phyloP scores from a whole-genome alignment of 257 asterid species.

The Capsicum chinense region DNA sequence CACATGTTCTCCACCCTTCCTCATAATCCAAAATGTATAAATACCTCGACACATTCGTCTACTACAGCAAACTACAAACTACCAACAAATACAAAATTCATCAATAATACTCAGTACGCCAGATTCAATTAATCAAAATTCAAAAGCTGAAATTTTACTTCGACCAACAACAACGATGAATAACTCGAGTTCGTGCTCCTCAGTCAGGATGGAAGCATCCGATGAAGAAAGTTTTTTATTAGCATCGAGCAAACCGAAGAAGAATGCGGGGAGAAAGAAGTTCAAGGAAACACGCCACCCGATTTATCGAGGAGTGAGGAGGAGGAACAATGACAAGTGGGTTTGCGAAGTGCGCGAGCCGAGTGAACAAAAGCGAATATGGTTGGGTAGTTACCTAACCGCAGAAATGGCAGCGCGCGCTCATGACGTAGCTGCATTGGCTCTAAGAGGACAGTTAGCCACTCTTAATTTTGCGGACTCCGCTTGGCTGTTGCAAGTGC shows the following conservation, averaged over 20 bases:
- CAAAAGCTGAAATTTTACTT: background rate
- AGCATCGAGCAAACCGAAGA: slow-evolving; percentile 39
- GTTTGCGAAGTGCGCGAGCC: slow-evolving; percentile 65
- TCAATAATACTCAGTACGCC: no score
- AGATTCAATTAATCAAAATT: background rate
- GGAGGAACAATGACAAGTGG: slow-evolving; percentile 43
- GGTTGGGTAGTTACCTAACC: slow-evolving; percentile 74
- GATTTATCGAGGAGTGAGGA: slow-evolving; percentile 41
- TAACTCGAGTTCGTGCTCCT: background rate
- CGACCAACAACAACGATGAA: background rate
- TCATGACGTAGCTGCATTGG: slow-evolving; percentile 72
- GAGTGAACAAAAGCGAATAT: slow-evolving; percentile 53
- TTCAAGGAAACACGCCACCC: slow-evolving; percentile 49
- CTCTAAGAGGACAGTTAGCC: slow-evolving; percentile 56
- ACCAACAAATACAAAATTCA: no score
- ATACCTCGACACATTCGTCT: background rate
- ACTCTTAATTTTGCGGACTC: slow-evolving; percentile 72
- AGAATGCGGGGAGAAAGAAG: slow-evolving; percentile 39
- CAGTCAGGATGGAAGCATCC: background rate
- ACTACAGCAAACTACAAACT: background rate
- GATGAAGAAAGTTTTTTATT: slow-evolving; percentile 32
- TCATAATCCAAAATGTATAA: background rate
- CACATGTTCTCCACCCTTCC: background rate
- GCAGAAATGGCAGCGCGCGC: slow-evolving; percentile 90
- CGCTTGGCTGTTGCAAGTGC: slow-evolving; percentile 51